Percentiles rank a stretch among this genome's conserved stretches.
These are phyloP conservation scores for Dioscorea zingiberensis DNA, from an alignment of 106 monocot genomes.

Conservation along the genomic window DNA sequence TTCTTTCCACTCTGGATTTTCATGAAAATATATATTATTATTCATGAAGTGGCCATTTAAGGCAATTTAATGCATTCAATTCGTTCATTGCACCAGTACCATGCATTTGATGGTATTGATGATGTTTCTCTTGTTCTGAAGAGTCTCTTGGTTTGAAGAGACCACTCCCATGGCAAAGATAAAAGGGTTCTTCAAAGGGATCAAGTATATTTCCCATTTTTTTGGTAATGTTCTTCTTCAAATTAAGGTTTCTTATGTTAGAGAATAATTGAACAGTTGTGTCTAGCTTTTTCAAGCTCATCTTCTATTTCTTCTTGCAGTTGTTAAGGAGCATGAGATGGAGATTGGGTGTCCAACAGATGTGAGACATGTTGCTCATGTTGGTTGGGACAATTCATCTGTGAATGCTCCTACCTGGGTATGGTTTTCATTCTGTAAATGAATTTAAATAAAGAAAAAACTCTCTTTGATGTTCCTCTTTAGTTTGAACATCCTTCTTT, in stretches of 20 bases:
- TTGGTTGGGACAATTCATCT: conserved; percentile 53
- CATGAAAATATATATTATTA: too few relatives aligned
- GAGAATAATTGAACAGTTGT: too few relatives aligned
- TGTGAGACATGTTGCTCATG: conserved; percentile 83
- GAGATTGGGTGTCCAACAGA: conserved; percentile 91
- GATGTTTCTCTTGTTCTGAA: background rate
- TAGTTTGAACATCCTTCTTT: too few relatives aligned
- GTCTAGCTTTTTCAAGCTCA: too few relatives aligned
- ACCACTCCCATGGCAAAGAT: conserved; percentile 32
- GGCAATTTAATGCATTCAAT: too few relatives aligned
- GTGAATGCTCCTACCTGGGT: conserved; percentile 70
- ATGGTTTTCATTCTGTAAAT: conserved; percentile 6
- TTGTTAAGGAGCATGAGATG: conserved; percentile 78
- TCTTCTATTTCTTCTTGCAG: conserved; percentile 16
- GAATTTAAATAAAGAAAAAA: background rate
- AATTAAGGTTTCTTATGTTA: too few relatives aligned
- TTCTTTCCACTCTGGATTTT: background rate
- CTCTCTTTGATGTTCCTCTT: too few relatives aligned
- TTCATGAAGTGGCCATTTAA: too few relatives aligned
- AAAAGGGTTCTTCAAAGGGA: conserved; percentile 76
- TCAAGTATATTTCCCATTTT: conserved; percentile 70
- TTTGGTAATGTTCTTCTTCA: conserved; percentile 59
- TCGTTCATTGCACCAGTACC: too few relatives aligned
- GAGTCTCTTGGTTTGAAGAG: background rate
- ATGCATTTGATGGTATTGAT: background rate